Base-by-base conservation (phyloP, 2,329 filamentous ascomycete species). In the Fusarium equiseti region DNA sequence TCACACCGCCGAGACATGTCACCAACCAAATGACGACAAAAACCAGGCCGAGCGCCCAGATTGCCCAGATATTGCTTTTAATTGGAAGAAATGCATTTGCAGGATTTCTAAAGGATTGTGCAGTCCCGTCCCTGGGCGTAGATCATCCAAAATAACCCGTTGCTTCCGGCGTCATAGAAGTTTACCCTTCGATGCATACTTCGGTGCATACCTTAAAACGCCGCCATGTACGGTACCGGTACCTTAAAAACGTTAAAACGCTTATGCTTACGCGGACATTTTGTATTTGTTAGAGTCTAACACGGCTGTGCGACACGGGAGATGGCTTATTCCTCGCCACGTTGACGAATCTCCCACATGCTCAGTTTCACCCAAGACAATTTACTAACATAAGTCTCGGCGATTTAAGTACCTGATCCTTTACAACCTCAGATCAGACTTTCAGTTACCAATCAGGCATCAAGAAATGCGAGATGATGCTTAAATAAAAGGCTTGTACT, bases 121-220 rank as follows among this genome's bases (percentile, higher is more conserved):
- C 22, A 27, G 13, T 26, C 5, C 22, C 10, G 32, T 26, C 10
- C 22, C 32, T 52, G 18, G 24, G 24, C 13, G 35, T 42, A 24
- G 24, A 52, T 52, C 32, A 6, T 18, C 9, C 18, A 29, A 5
- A 29, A 13, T n/a, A 13, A 24, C 32, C 24, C 24, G 24, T 52
- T 15, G 18, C 18, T 43, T 43, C 35, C 10, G 32, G 51, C 63
- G 61, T 52, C 46, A 60, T 66, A 59, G 61, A 60, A 54, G 51
- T 52, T 42, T 22, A 40, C 24, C 24, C 40, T 59, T 66, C 61
- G 42, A 26, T 52, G 46, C 61, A 66, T 59, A 59, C 53, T 65
- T 66, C 61, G 32, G n/a, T 65, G 59, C 45, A 59, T 26, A 52
- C 20, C 38, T 42, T 20, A n/a, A 20, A 32, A 32, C 18, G 26